A percentile compares a stretch with the other conserved stretches of the same genome.
Evolutionary conservation across 768 basidiomycete species (phyloP).

Genomic region (Lactarius hatsudake): DNA sequence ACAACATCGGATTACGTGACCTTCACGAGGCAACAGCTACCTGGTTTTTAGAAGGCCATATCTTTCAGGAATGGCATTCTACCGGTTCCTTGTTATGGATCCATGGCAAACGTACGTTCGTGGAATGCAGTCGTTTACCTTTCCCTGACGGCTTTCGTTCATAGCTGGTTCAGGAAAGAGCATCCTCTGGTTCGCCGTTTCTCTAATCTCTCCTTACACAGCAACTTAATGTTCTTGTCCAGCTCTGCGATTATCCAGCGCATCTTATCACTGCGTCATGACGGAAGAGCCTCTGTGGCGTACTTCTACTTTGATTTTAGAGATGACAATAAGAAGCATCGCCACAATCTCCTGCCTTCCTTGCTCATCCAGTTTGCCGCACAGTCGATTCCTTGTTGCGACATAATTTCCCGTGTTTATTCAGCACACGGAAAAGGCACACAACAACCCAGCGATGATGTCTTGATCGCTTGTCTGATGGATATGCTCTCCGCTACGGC

Average conservation of each 20-base stretch:
- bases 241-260: background rate
- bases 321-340: background rate
- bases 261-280: background rate
- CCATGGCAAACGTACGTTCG: background rate
- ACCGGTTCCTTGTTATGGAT: background rate
- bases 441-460: background rate
- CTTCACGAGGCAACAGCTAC: background rate
- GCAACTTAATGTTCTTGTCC: background rate
- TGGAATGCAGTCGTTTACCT: background rate
- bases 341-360: background rate
- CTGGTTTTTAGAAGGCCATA: background rate
- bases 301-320: background rate
- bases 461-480: background rate
- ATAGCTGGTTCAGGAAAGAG: background rate
- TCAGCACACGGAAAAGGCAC: background rate
- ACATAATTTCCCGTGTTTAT: background rate
- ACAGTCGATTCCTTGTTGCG: background rate
- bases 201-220: background rate
- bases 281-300: background rate
- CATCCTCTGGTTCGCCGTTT: background rate
- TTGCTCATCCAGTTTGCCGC: background rate
- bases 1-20: background rate
- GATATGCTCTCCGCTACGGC: background rate
- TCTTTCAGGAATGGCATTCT: background rate
- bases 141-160: background rate